Conservation (phyloP, 2,329 filamentous ascomycete species). For the Knoxdaviesia capensis region DNA sequence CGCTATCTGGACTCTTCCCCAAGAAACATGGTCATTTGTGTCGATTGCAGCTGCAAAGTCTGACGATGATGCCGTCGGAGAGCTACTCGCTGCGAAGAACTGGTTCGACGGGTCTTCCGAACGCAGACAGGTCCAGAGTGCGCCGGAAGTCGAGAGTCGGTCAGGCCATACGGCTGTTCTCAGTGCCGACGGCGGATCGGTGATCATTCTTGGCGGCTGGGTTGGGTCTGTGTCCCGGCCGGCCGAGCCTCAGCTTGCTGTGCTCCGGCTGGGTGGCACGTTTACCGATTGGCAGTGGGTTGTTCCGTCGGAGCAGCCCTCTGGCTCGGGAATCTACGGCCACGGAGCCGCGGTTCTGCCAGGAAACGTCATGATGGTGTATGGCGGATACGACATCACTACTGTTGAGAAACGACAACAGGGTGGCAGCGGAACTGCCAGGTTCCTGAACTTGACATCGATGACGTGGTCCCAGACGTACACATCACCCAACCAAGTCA, state of each 20-base stretch:
- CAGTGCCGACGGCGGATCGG: conserved; percentile 53
- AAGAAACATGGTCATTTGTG: conserved; percentile 72
- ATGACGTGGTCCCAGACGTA: conserved; percentile 31
- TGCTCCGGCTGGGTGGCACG: conserved; percentile 55
- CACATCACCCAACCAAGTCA: conserved; percentile 9
- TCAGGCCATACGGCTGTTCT: conserved; percentile 80
- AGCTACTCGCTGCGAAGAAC: conserved; percentile 27
- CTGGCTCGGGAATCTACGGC: conserved; percentile 31
- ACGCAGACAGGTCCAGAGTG: conserved; percentile 4
- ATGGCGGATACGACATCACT: conserved; percentile 37
- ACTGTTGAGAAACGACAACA: conserved; percentile 15
- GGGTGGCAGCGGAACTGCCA: conserved; percentile 10
- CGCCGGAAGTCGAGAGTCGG: conserved; percentile 44
- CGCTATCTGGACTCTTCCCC: conserved; percentile 69
- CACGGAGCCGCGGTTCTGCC: conserved; percentile 43
- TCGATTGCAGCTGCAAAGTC: conserved; percentile 28
- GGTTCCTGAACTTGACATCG: conserved; percentile 37
- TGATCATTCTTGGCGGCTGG: conserved; percentile 80
- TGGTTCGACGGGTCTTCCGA: not conserved
- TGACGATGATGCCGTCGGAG: conserved; percentile 20
- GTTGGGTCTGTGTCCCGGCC: conserved; percentile 60
- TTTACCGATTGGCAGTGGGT: conserved; percentile 61
- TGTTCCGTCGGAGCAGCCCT: conserved; percentile 31
- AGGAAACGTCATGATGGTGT: conserved; percentile 48
- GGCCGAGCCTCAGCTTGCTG: conserved; percentile 61